A percentile compares a stretch with the other conserved stretches of the same genome.
phyloP scores from a whole-genome alignment of 768 basidiomycete species.

The Amanita exitialis region DNA sequence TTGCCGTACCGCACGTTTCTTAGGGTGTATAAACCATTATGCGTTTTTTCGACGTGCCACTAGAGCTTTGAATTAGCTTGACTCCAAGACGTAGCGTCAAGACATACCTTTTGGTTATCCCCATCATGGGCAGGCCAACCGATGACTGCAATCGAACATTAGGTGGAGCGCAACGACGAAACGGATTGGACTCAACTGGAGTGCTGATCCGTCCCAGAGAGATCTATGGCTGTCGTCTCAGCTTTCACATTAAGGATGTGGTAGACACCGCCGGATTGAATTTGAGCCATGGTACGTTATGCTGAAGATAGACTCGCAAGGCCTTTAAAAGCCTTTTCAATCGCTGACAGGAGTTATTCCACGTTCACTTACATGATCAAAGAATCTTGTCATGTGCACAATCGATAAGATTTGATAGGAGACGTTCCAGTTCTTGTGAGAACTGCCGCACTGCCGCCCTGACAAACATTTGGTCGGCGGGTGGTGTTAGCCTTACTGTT shows the following conservation, averaged over 20 bases:
- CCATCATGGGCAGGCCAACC: constrained; percentile 4
- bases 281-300: neutral
- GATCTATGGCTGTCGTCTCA: neutral
- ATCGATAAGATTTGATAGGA: no score
- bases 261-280: neutral
- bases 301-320: neutral
- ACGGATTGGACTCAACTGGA: neutral
- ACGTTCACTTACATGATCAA: no score
- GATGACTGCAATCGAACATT: neutral
- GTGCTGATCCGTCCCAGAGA: neutral
- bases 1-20: constrained; percentile 10
- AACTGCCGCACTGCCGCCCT: no score
- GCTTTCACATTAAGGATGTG: constrained; percentile 4
- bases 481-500: no score
- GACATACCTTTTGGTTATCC: constrained; percentile 5
- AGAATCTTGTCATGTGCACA: no score
- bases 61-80: neutral
- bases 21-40: constrained; percentile 12
- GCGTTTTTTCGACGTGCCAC: constrained; percentile 12
- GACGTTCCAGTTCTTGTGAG: no score
- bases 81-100: no score
- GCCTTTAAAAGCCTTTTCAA: neutral
- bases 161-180: neutral
- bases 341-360: neutral
- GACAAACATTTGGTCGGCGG: no score